Evolutionary conservation across 306 rosid species (phyloP), one percentile per base, ranked within the genome.

Genomic region (Trifolium dubium): DNA sequence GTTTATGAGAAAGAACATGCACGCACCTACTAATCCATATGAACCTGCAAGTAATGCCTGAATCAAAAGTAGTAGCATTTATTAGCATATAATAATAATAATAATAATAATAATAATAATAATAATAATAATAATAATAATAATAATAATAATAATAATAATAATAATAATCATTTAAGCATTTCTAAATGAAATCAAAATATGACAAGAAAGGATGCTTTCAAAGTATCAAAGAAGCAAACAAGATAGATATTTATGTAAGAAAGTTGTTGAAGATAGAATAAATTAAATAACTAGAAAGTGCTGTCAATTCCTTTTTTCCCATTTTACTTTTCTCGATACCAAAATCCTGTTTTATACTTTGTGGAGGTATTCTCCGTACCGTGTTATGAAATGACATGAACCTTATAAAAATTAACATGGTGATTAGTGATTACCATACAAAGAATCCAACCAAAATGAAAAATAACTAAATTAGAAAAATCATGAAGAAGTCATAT

Each of bases 21-120:
- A 75, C 90, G 32, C 66, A 88, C 98, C 98, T 80, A 79, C 47
- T 61, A 88, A 58, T 55, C 85, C 98, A 83, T 89, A 94, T 9
- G 72, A 32, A 54, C 89, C 96, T 0, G 72, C 92, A 60, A 72
- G 28, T 74, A 88, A 85, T 77, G 74, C 97, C 97, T 94, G 97
- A 82, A 83, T 56, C 67, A 80, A 86, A 49, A 73, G 64, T 56
- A 64, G 43, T 76, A 31, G 43, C 67, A 65, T 35, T 66, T 8
- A 56, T 71, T 76, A 88, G 85, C 56, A 63, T 72, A 67, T 65
- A 54, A 61, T 69, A 71, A 67, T 28, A 5, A 35, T 35, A 35
- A 5, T 35, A 35, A 35, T 35, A 35, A 5, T 35, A 35, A 35
- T 34, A 34, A 4, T 34, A 34, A 34, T 32, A 32, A 32, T 32